Evolutionary conservation across 495 filamentous ascomycete species (phyloP), one percentile per base, ranked within the genome.

Genomic region (Trypethelium eluteriae): DNA sequence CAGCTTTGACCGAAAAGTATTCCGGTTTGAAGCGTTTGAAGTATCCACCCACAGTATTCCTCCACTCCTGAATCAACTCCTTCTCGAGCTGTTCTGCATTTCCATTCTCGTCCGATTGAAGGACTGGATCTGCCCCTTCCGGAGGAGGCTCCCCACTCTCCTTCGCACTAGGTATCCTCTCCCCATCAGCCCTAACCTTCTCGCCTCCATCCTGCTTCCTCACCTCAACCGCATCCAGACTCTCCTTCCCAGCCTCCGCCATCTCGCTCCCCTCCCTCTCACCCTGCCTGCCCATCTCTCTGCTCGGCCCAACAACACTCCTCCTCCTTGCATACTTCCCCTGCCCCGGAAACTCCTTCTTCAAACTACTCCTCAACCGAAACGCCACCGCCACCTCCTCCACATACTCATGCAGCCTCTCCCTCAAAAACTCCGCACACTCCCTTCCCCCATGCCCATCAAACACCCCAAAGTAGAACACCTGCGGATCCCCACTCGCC

Each of bases 391-490:
- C 88, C 0, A 89, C 83, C 67, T 90, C 83, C 75, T 98, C 93
- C 53, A 98, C 86, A 73, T 96, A 96, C 18, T 86, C 84, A 75
- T 98, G 94, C 67, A 98, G 81, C 63, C 87, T 81, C 62, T 96
- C 89, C 66, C 88, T 86, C 63, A 97, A 77, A 69, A 95, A 98
- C 18, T 85, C 84, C 73, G 89, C 93, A 73, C 94, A 98, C 71
- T 97, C 90, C 39, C 79, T 83, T 18, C 94, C 94, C 32, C 94
- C 94, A 80, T 98, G 94, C 32, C 94, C 94, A 79, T 98, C 94
- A 72, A 98, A 98, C 0, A 98, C 87, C 2, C 84, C 91, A 77
- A 96, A 98, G 75, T 98, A 98, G 76, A 98, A 98, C 6, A 97
- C 89, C 73, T 96, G 92, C 7, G 92, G 92, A 74, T 96, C 92